phyloP scores from a whole-genome alignment of 2,329 filamentous ascomycete genomes.

The Arthrobotrys entomopaga region DNA sequence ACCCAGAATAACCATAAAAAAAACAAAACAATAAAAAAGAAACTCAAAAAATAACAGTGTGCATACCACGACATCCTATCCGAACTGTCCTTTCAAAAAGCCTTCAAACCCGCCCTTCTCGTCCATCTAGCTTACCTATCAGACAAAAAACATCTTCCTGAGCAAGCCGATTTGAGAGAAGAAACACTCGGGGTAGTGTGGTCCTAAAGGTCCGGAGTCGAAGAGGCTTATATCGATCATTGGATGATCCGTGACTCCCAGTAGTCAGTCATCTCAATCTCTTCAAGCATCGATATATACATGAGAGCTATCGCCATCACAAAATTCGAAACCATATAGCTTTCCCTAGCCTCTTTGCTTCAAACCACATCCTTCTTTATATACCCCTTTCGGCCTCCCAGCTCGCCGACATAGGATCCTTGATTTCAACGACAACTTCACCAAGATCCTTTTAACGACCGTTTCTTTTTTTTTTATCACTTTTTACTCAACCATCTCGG shows the following conservation, averaged over 20 bases:
- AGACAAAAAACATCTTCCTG: conserved; percentile 12
- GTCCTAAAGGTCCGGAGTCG: conserved; percentile 46
- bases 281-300: conserved; percentile 44
- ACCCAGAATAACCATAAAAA: conserved; percentile 13
- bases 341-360: conserved; percentile 46
- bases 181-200: conserved; percentile 40
- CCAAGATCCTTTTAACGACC: conserved; percentile 60
- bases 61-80: conserved; percentile 9
- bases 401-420: conserved; percentile 55
- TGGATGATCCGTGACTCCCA: conserved; percentile 51
- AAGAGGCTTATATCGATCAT: conserved; percentile 55
- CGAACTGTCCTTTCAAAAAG: conserved; percentile 16
- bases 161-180: conserved; percentile 4
- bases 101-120: neutral
- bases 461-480: conserved; percentile 56
- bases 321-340: conserved; percentile 27
- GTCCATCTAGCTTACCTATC: conserved; percentile 19
- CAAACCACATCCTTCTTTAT: conserved; percentile 23
- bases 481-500: conserved; percentile 26
- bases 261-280: conserved; percentile 42
- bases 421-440: conserved; percentile 61
- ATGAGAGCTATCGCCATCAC: conserved; percentile 37
- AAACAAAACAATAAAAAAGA: conserved; percentile 3
- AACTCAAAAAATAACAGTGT: conserved; percentile 5
- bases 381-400: conserved; percentile 28